Conservation (phyloP, 345 rosid species). For the Citrus maxima region DNA sequence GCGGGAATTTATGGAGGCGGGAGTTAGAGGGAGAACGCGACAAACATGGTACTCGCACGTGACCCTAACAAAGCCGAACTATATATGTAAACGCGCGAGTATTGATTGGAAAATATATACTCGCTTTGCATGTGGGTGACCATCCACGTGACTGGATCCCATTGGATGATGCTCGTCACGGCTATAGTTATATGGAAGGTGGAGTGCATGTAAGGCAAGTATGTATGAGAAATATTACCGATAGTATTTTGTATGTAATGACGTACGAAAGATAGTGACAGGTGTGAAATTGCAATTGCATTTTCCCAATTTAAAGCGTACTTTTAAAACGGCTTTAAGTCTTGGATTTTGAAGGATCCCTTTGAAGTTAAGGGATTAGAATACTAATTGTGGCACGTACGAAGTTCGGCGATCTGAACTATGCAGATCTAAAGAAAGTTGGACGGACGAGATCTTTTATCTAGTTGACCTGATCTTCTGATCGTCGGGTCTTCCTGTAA, state of each 20-base stretch:
- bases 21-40: conserved; percentile 11
- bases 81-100: not conserved
- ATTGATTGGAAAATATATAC: not conserved
- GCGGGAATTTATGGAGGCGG: not conserved
- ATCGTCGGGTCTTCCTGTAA: no score
- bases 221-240: not conserved
- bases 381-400: not conserved
- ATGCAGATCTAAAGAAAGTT: not conserved
- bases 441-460: not conserved
- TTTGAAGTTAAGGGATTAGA: not conserved
- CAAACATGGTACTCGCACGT: conserved; percentile 15
- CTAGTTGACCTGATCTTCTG: no score
- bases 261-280: not conserved
- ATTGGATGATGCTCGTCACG: conserved; percentile 33
- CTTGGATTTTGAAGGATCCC: not conserved
- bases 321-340: not conserved
- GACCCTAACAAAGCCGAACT: not conserved
- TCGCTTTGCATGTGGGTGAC: conserved; percentile 23
- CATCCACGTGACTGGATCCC: conserved; percentile 19
- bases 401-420: no score
- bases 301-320: not conserved
- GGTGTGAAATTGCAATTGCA: no score
- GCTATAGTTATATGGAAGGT: not conserved
- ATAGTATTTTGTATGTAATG: not conserved
- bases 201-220: not conserved